Conservation (phyloP, 352 stramenopile species). For the Phytophthora fragariae region DNA sequence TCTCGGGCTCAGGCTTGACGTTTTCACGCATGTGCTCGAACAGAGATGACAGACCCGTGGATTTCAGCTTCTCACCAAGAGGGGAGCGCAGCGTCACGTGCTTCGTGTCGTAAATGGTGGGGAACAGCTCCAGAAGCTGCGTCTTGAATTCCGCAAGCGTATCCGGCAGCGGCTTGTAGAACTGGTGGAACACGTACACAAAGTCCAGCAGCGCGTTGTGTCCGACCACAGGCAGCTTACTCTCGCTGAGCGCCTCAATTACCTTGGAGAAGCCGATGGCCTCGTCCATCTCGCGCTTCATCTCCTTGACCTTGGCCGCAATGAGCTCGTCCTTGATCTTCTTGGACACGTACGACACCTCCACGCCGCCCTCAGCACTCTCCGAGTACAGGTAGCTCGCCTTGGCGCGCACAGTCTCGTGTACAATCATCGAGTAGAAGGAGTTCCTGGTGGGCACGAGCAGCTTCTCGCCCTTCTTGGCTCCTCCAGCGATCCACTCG, state of each 20-base stretch:
- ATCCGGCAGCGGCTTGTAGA: constrained; percentile 77
- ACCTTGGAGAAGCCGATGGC: constrained; percentile 82
- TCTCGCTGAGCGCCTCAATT: constrained; percentile 74
- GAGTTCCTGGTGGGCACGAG: constrained; percentile 67
- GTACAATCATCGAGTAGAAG: constrained; percentile 79
- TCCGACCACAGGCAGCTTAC: constrained; percentile 78
- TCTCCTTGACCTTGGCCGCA: constrained; percentile 53
- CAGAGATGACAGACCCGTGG: constrained; percentile 65
- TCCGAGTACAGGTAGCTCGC: constrained; percentile 75
- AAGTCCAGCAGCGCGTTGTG: constrained; percentile 90
- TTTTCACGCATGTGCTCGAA: constrained; percentile 85
- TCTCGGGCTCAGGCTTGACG: constrained; percentile 61
- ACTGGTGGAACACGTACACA: constrained; percentile 87
- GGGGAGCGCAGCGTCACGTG: constrained; percentile 66
- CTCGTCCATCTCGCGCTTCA: constrained; percentile 71
- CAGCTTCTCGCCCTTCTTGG: constrained; percentile 65
- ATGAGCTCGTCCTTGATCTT: constrained; percentile 76
- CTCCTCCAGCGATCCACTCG: constrained; percentile 57
- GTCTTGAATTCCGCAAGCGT: constrained; percentile 78
- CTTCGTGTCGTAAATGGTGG: constrained; percentile 85
- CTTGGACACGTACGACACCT: constrained; percentile 67
- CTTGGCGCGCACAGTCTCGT: constrained; percentile 65
- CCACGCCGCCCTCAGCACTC: constrained; percentile 46
- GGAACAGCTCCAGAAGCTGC: constrained; percentile 74
- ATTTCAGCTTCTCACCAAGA: constrained; percentile 62